Evolutionary conservation across 352 stramenopile genomes (phyloP).

Genomic region (Globisporangium camurandrum): DNA sequence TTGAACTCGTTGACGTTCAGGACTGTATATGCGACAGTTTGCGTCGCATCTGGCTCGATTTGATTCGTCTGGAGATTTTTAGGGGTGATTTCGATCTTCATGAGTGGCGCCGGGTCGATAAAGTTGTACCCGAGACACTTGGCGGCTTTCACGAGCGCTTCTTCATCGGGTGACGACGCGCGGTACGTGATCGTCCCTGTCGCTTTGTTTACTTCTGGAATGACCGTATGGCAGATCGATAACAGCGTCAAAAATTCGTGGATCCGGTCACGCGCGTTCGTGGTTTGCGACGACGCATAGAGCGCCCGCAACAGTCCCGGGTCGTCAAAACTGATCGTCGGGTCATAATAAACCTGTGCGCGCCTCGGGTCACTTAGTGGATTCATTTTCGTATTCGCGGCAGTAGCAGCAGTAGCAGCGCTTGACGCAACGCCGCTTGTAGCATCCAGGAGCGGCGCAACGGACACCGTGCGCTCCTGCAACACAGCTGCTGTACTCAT

Average conservation of each 20-base stretch:
- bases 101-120: slow-evolving; percentile 43
- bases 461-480: background rate
- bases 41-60: slow-evolving; percentile 2
- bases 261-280: slow-evolving; percentile 36
- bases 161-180: slow-evolving; percentile 90
- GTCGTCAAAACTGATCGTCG: slow-evolving; percentile 65
- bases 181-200: slow-evolving; percentile 59
- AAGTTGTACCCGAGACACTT: slow-evolving; percentile 83
- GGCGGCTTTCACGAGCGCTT: slow-evolving; percentile 88
- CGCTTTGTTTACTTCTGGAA: slow-evolving; percentile 43
- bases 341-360: slow-evolving; percentile 56
- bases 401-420: no score
- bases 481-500: background rate
- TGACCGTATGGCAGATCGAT: slow-evolving; percentile 71
- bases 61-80: slow-evolving; percentile 18
- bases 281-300: slow-evolving; percentile 19
- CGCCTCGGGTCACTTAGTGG: slow-evolving; percentile 32
- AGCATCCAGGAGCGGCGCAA: background rate
- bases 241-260: slow-evolving; percentile 70
- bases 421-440: no score
- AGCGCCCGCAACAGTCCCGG: slow-evolving; percentile 37
- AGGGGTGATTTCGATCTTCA: slow-evolving; percentile 41
- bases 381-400: no score
- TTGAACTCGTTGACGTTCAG: slow-evolving; percentile 84
- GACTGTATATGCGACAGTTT: slow-evolving; percentile 33